Base-by-base conservation (phyloP, 2,329 filamentous ascomycete genomes). In the Fusarium haematococcum region DNA sequence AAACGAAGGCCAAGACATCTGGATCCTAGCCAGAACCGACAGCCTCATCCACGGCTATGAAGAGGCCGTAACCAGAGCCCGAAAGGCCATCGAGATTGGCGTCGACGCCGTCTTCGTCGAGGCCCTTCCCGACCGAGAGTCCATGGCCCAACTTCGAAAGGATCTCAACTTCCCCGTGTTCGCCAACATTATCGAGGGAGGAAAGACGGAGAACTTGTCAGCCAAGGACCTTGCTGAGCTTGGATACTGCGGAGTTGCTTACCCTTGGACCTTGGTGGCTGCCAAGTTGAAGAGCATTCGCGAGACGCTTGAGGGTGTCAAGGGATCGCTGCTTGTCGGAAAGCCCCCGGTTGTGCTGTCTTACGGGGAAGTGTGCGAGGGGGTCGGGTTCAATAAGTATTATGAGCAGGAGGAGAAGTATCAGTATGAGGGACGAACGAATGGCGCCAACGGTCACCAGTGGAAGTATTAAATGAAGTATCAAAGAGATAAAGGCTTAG, bases 1-100 rank as follows among this genome's bases (percentile, higher is more conserved):
- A 18, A 81, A 87, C 56, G 80, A 85, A 69, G 85, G 85, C 1
- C 74, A 77, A 5, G 86, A 87, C 66, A 86, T 87, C 33, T 86
- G 84, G 63, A 81, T 87, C 43, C 76, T 87, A 4, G 85, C 85
- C 0, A 80, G 86, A 6, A 87, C 85, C 0, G 86, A 88, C 65
- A 77, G 82, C 4, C 74, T 84, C 3, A 84, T 84, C 58, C 80
- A 79, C 37, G 83, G 84, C 2, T 87, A 82, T 77, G 85, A 86
- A 5, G 86, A 87, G 70, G 85, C 85, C 2, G 79, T 87, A 16
- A 69, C 80, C 0, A 78, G 86, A 3, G 85, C 82, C 0, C 77
- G 81, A 20, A 81, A 85, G 67, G 84, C 85, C 68, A 83, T 81
- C n/a, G 75, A 81, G 5, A 84, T 87, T 18, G 85, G 85, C 0